These are phyloP conservation scores for Corchorus olitorius DNA, from an alignment of 345 rosid species.

Conservation along the genomic window DNA sequence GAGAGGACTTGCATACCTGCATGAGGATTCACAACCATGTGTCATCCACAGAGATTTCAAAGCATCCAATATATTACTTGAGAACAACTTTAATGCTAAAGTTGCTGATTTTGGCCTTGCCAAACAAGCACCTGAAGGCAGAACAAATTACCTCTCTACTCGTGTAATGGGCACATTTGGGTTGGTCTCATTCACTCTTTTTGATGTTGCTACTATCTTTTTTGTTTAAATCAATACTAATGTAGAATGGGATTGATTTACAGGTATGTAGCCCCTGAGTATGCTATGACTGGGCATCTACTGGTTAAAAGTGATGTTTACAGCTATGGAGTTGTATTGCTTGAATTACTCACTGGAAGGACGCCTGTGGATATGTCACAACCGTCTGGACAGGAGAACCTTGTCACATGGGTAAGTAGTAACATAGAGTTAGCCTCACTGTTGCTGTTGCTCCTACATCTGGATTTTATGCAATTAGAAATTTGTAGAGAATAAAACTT, in stretches of 20 bases:
- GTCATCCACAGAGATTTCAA: slow-evolving; percentile 98
- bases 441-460: slow-evolving; percentile 11
- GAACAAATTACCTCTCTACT: slow-evolving; percentile 88
- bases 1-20: slow-evolving; percentile 94
- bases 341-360: slow-evolving; percentile 90
- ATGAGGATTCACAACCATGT: slow-evolving; percentile 97
- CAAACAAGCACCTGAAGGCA: slow-evolving; percentile 99
- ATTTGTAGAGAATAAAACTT: background rate
- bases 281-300: slow-evolving; percentile 99
- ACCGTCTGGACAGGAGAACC: slow-evolving; percentile 97
- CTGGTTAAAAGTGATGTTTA: slow-evolving; percentile 97
- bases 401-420: slow-evolving; percentile 91
- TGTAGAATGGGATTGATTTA: slow-evolving; percentile 24
- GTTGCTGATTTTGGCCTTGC: slow-evolving; percentile 99
- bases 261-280: slow-evolving; percentile 99
- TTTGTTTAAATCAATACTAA: background rate
- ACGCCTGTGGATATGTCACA: slow-evolving; percentile 98
- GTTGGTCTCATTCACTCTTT: slow-evolving; percentile 46
- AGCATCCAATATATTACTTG: slow-evolving; percentile 96
- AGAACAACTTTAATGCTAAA: slow-evolving; percentile 92
- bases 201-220: background rate
- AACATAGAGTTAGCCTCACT: slow-evolving; percentile 1
- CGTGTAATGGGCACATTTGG: slow-evolving; percentile 99
- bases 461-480: background rate
- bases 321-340: slow-evolving; percentile 98